Conservation (phyloP, 306 rosid genomes). For the Gleditsia sinensis region DNA sequence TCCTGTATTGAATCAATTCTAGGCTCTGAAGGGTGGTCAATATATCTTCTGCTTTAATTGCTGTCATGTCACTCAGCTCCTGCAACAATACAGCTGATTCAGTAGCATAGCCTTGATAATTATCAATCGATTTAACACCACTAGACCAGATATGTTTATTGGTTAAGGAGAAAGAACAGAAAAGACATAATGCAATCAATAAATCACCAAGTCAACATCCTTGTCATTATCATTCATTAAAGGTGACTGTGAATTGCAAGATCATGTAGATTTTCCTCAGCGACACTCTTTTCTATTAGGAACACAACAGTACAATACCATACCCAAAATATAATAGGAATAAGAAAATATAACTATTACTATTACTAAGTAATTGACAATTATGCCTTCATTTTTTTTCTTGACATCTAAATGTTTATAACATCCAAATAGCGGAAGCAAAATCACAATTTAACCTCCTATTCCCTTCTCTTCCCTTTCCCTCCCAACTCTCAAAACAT, state of each 20-base stretch:
- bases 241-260: not conserved
- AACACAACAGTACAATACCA: not conserved
- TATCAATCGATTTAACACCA: not conserved
- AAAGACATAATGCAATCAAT: slow-evolving; percentile 1
- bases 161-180: not conserved
- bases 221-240: not conserved
- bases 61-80: slow-evolving; percentile 86
- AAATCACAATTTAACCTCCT: not conserved
- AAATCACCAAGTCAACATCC: slow-evolving; percentile 3
- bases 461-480: not conserved
- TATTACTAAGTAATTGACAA: not conserved
- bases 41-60: slow-evolving; percentile 70
- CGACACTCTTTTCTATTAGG: not conserved
- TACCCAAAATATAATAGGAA: not conserved
- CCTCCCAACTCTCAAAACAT: not conserved
- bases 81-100: slow-evolving; percentile 10
- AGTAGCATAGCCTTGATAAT: not conserved
- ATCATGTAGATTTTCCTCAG: not conserved
- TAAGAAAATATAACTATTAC: not conserved
- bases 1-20: slow-evolving; percentile 70
- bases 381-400: not conserved
- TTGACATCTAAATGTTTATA: not conserved
- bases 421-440: not conserved
- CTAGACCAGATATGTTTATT: not conserved
- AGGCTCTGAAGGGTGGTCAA: slow-evolving; percentile 58